phyloP scores from a whole-genome alignment of 495 filamentous ascomycete species.

The Baudoinia panamericana region DNA sequence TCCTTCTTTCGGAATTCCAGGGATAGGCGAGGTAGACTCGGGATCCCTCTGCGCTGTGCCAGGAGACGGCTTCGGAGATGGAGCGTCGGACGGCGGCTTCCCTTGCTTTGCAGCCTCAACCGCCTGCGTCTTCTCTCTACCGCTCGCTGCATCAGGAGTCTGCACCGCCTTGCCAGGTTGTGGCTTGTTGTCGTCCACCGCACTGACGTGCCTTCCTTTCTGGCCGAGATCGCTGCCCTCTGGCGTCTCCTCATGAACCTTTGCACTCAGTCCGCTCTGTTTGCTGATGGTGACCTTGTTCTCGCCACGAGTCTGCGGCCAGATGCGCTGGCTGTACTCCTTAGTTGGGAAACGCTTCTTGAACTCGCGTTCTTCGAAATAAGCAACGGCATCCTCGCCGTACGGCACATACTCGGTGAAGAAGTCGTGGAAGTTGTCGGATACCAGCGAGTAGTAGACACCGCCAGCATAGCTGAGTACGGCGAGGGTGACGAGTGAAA shows the following conservation, averaged over 20 bases:
- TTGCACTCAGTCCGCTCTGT: constrained; percentile 76
- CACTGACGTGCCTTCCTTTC: constrained; percentile 28
- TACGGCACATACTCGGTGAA: constrained; percentile 96
- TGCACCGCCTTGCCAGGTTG: constrained; percentile 6
- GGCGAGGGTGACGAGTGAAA: constrained; percentile 58
- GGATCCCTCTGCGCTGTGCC: no score
- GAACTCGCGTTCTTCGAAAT: constrained; percentile 93
- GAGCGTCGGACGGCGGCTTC: constrained; percentile 16
- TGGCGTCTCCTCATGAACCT: constrained; percentile 45
- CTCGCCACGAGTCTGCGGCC: constrained; percentile 35
- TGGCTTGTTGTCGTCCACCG: constrained; percentile 20
- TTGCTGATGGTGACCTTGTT: constrained; percentile 70
- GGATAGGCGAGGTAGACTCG: no score
- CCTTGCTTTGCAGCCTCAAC: constrained; percentile 11
- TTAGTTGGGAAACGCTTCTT: constrained; percentile 76
- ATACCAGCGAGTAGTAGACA: constrained; percentile 79
- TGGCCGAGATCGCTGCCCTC: constrained; percentile 20
- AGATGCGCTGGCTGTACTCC: constrained; percentile 31
- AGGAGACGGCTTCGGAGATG: not conserved
- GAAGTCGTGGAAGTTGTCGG: constrained; percentile 97
- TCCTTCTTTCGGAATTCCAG: not conserved
- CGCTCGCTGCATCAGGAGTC: constrained; percentile 6
- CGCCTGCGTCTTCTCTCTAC: constrained; percentile 8
- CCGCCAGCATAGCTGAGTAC: constrained; percentile 72
- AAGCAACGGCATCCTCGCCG: constrained; percentile 89